Evolutionary conservation across 345 rosid species (phyloP).

Genomic region (Euphorbia pulcherrima): DNA sequence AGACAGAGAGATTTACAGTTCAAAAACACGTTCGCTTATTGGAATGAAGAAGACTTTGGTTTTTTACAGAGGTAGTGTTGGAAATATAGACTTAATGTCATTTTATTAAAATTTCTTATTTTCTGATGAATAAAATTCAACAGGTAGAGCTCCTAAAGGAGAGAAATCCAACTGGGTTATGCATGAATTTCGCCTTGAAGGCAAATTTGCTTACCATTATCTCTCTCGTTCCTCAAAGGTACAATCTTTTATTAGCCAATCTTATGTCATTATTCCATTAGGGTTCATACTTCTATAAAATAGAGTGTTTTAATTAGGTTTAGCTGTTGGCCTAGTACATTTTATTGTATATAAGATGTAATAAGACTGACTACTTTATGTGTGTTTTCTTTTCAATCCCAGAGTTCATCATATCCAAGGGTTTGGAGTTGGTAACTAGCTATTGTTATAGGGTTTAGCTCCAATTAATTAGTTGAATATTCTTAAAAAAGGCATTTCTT

Average conservation of each 20-base stretch:
- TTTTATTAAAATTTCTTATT: no score
- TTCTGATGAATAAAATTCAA: no score
- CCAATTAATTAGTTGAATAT: not conserved
- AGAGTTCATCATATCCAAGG: not conserved
- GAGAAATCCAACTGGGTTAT: conserved; percentile 93
- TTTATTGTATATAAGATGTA: not conserved
- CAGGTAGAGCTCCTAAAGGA: conserved; percentile 91
- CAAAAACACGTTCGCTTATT: conserved; percentile 71
- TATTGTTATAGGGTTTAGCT: not conserved
- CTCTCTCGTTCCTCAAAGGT: conserved; percentile 77
- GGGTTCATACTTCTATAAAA: not conserved
- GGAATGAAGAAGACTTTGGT: conserved; percentile 97
- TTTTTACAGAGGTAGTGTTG: conserved; percentile 83
- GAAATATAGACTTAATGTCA: no score
- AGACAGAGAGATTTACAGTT: conserved; percentile 82
- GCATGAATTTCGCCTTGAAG: conserved; percentile 97
- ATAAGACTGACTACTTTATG: not conserved
- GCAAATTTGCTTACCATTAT: conserved; percentile 81
- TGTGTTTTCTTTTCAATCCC: no score
- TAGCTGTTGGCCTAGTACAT: not conserved
- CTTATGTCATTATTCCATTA: not conserved
- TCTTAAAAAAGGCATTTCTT: not conserved
- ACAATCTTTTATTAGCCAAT: not conserved
- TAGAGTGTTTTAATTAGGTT: no score
- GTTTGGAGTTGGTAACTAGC: not conserved